Conservation (phyloP, 1,139 yeast genomes). For the Wickerhamomyces sp. region DNA sequence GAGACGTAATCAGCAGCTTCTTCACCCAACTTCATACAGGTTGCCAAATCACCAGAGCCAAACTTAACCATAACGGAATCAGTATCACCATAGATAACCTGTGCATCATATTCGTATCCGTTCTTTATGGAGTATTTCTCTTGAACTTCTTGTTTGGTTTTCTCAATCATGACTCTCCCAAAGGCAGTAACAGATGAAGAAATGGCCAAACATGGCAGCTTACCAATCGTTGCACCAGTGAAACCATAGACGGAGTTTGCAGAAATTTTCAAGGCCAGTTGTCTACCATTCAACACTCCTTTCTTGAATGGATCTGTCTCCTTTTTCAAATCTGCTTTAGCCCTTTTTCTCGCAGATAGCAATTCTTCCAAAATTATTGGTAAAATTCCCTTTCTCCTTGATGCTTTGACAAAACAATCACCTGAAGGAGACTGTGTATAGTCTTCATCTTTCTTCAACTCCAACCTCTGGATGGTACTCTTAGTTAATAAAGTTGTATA, state of each 20-base stretch:
- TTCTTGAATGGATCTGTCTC: conserved; percentile 93
- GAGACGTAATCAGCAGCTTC: conserved; percentile 93
- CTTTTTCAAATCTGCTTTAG: conserved; percentile 82
- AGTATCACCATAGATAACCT: conserved; percentile 96
- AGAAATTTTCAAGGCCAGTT: conserved; percentile 89
- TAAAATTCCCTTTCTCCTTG: conserved; percentile 72
- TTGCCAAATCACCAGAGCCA: conserved; percentile 76
- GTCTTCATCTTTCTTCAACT: conserved; percentile 64
- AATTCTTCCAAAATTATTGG: conserved; percentile 91
- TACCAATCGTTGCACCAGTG: conserved; percentile 98
- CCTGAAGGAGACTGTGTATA: conserved; percentile 89
- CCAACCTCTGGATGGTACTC: conserved; percentile 61
- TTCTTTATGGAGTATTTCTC: conserved; percentile 69
- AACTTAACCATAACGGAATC: conserved; percentile 99
- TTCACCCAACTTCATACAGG: conserved; percentile 87
- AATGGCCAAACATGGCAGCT: conserved; percentile 92
- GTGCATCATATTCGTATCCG: conserved; percentile 78
- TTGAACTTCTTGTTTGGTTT: conserved; percentile 83
- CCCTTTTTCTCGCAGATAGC: conserved; percentile 86
- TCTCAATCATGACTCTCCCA: conserved; percentile 96
- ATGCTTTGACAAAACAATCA: conserved; percentile 78
- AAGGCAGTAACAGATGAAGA: conserved; percentile 94
- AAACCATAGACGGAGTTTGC: conserved; percentile 99
- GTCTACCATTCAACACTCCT: conserved; percentile 95
- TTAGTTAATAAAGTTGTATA: conserved; percentile 81